Base-by-base conservation (phyloP, 345 rosid species). In the Bruguiera sexangula region DNA sequence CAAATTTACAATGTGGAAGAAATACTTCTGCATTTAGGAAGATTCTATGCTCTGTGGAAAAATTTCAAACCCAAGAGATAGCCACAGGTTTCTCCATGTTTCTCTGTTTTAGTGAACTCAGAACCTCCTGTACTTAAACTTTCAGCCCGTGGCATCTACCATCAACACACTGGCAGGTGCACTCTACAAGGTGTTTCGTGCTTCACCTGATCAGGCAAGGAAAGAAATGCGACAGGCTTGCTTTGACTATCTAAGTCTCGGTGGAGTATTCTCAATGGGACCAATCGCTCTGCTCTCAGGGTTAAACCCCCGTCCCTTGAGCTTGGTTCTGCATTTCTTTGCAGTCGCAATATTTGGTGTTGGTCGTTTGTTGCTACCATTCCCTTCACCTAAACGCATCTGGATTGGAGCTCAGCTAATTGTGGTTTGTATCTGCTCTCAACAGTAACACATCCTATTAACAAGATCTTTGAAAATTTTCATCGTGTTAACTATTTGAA, bases 171-270 rank as follows among this genome's bases (percentile, higher is more conserved):
- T 82, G 62, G 84, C 86, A 0, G 84, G 81, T 58, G 86, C 85
- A 29, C 69, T 85, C 20, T 80, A 80, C 83, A 76, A 78, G 74
- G 83, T 82, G 29, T 85, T 84, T 67, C 80, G 75, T 63, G 72
- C 82, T 67, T 82, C 86, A 6, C 70, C 82, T 46, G 88, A 85
- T 63, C 76, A 74, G 63, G 82, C 85, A 51, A 76, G 78, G 72
- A 78, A 66, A 68, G 88, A 84, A 67, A 73, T 84, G 88, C 79
- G 85, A 0, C 70, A 84, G 39, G 88, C 82, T 52, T 84, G 85
- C 63, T 82, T 82, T 39, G 84, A 78, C 54, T 84, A 84, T 75
- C 72, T 84, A 30, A 69, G 85, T 62, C 84, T 84, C 9, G 88
- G 88, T 24, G 86, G 86, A 1, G 27, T 65, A 15, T 82, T 68